phyloP scores from a whole-genome alignment of 345 rosid species.

The Lenwebbia sp. region DNA sequence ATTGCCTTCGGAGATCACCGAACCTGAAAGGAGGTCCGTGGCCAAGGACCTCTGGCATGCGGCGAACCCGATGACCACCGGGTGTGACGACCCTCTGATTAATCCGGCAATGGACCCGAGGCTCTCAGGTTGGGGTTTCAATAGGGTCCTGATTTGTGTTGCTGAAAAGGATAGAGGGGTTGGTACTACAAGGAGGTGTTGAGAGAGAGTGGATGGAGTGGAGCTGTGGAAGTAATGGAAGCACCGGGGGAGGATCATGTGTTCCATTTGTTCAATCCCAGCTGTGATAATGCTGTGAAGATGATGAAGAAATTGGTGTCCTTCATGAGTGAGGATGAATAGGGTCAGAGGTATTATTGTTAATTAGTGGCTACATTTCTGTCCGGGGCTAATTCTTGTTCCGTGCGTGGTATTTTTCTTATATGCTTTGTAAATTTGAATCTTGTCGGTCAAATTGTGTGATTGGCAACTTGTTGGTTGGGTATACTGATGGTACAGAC shows the following conservation, averaged over 20 bases:
- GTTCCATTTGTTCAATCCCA: slow-evolving; percentile 20
- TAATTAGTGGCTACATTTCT: background rate
- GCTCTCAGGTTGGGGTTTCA: slow-evolving; percentile 1
- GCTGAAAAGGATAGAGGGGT: slow-evolving; percentile 24
- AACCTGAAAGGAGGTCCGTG: background rate
- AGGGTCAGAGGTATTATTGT: background rate
- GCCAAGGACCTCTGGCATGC: background rate
- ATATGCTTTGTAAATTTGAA: too few relatives aligned
- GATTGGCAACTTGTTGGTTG: too few relatives aligned
- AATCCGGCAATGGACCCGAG: slow-evolving; percentile 20
- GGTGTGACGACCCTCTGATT: slow-evolving; percentile 11
- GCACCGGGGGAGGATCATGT: slow-evolving; percentile 21
- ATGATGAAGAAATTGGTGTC: slow-evolving; percentile 13
- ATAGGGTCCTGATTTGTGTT: slow-evolving; percentile 11
- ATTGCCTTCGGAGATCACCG: background rate
- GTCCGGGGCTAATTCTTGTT: background rate
- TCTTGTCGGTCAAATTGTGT: too few relatives aligned
- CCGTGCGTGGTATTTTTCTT: too few relatives aligned
- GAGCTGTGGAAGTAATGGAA: slow-evolving; percentile 15
- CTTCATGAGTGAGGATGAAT: slow-evolving; percentile 3
- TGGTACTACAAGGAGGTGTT: slow-evolving; percentile 9
- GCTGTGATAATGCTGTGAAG: slow-evolving; percentile 8
- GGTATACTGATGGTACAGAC: too few relatives aligned
- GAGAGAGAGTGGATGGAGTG: slow-evolving; percentile 16
- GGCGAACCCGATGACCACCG: slow-evolving; percentile 12